phyloP scores from a whole-genome alignment of 371 early-diverging fungal species.

The Gilbertella persicaria region DNA sequence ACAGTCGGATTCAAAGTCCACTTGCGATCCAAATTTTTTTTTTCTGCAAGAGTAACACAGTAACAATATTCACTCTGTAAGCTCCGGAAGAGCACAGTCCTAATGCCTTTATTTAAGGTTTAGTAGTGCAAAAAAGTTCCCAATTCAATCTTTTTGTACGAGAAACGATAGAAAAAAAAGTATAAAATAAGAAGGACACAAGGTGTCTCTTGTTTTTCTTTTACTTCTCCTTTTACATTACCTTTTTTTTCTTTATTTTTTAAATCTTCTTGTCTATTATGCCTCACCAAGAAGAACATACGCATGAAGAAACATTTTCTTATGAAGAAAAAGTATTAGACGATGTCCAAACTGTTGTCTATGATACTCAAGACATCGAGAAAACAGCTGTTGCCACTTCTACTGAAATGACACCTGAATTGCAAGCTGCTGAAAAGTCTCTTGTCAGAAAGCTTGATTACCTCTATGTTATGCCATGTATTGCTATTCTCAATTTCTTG shows the following conservation, averaged over 20 bases:
- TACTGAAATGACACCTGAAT: slow-evolving; percentile 10
- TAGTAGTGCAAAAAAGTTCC: neutral
- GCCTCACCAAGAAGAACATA: neutral
- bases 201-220: neutral
- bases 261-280: neutral
- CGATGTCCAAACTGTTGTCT: slow-evolving; percentile 1
- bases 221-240: neutral
- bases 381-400: neutral
- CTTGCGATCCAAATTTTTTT: neutral
- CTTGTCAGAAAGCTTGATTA: slow-evolving; percentile 12
- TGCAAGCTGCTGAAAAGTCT: slow-evolving; percentile 13
- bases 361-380: slow-evolving; percentile 2
- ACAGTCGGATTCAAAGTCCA: too few species aligned
- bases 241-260: neutral
- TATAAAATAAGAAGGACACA: neutral
- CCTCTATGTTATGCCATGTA: slow-evolving; percentile 24
- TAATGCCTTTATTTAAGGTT: neutral
- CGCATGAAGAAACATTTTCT: neutral
- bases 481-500: slow-evolving; percentile 19
- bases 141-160: neutral
- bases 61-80: neutral
- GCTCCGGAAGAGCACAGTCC: neutral
- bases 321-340: slow-evolving; percentile 4
- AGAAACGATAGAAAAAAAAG: neutral
- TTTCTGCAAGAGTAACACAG: neutral